Percentiles rank a stretch among this genome's conserved stretches.
These are phyloP conservation scores for Jatropha curcas DNA, from an alignment of 345 rosid genomes.

Conservation along the genomic window DNA sequence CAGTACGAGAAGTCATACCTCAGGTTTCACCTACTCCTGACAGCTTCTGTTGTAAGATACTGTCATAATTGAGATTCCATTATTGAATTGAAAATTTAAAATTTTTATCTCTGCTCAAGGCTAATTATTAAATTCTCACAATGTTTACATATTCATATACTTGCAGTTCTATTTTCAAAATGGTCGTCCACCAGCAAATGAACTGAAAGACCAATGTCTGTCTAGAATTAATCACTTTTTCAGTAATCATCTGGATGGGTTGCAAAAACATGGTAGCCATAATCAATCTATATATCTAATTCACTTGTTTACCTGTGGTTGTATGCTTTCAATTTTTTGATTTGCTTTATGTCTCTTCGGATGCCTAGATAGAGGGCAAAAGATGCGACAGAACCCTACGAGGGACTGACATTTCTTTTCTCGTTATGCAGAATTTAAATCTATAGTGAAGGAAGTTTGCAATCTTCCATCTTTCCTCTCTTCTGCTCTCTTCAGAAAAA, in stretches of 20 bases:
- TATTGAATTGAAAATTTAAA: not conserved
- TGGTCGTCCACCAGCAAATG: constrained; percentile 32
- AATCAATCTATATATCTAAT: constrained; percentile 1
- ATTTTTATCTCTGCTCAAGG: not conserved
- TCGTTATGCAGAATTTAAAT: constrained; percentile 20
- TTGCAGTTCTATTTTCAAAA: constrained; percentile 36
- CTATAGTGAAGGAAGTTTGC: constrained; percentile 64
- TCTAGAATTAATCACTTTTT: constrained; percentile 22
- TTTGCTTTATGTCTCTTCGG: not conserved
- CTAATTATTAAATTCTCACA: not conserved
- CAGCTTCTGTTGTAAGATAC: constrained; percentile 10
- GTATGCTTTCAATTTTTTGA: not conserved
- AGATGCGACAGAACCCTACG: not conserved
- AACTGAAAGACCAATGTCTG: constrained; percentile 28
- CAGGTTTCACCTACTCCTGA: constrained; percentile 26
- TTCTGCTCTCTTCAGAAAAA: constrained; percentile 60
- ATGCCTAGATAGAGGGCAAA: not conserved
- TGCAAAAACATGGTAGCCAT: constrained; percentile 25
- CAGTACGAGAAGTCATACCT: constrained; percentile 30
- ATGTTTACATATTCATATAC: not conserved
- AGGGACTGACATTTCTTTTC: not conserved
- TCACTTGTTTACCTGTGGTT: not conserved
- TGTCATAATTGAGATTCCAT: constrained; percentile 6
- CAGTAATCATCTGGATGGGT: constrained; percentile 22
- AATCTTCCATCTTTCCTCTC: constrained; percentile 87